These are phyloP conservation scores for Globisporangium ultimum DNA, from an alignment of 352 stramenopile species.

Conservation along the genomic window DNA sequence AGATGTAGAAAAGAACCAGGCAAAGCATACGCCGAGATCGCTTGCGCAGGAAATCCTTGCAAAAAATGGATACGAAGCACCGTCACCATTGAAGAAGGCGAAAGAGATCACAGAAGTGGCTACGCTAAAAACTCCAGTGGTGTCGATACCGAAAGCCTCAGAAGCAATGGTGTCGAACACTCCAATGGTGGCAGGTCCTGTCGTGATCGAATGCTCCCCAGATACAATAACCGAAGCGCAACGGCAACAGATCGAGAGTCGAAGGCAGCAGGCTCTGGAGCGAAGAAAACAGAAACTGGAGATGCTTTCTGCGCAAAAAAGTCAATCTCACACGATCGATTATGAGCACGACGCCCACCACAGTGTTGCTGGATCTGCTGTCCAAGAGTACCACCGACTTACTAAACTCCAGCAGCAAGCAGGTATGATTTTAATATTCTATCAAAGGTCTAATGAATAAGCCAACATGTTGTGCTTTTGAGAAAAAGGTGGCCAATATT, in stretches of 20 bases:
- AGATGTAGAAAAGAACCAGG: conserved; percentile 53
- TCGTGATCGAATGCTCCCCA: conserved; percentile 22
- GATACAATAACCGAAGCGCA: conserved; percentile 54
- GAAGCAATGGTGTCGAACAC: not conserved
- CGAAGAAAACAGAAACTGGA: conserved; percentile 32
- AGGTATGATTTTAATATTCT: no score
- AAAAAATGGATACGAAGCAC: conserved; percentile 50
- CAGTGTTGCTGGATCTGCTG: no score
- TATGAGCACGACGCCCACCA: no score
- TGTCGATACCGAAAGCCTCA: not conserved
- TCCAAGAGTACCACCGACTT: no score
- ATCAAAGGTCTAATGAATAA: no score
- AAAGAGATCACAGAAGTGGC: not conserved
- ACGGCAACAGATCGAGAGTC: conserved; percentile 43
- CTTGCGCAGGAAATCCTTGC: conserved; percentile 60
- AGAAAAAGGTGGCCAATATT: no score
- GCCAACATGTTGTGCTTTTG: no score
- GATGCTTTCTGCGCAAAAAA: not conserved
- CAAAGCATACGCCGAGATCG: conserved; percentile 54
- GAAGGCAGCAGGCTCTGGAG: conserved; percentile 52
- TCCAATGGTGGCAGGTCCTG: conserved; percentile 11
- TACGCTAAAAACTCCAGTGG: not conserved
- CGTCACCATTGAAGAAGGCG: not conserved
- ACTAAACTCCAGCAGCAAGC: no score
- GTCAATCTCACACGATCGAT: not conserved